A percentile compares a stretch with the other conserved stretches of the same genome.
phyloP scores from a whole-genome alignment of 2,329 filamentous ascomycete genomes.

The Fusarium odoratissimum region DNA sequence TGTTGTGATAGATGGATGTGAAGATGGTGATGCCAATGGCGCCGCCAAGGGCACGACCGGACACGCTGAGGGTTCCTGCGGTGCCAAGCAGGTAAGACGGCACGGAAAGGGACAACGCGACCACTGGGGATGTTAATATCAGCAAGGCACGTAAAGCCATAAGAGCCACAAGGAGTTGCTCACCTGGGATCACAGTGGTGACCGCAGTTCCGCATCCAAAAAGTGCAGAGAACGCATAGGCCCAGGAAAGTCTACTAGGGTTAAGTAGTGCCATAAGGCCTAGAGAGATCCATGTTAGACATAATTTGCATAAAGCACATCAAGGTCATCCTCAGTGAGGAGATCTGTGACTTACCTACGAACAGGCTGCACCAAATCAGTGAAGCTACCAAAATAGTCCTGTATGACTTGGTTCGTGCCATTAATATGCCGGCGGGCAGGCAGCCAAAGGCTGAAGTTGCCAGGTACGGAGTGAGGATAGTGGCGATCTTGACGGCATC shows the following conservation, averaged over 20 bases:
- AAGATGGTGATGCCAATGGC: neutral
- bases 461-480: neutral
- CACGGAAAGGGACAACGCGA: neutral
- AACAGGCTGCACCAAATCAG: neutral
- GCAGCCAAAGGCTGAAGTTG: neutral
- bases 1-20: neutral
- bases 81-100: neutral
- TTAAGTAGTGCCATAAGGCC: neutral
- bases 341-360: neutral
- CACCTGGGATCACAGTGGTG: neutral
- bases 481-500: neutral
- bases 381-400: neutral
- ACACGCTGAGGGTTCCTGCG: neutral
- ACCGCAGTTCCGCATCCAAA: neutral
- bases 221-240: neutral
- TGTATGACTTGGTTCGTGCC: neutral
- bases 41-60: neutral
- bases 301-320: neutral
- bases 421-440: neutral
- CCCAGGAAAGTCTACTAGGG: neutral
- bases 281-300: neutral
- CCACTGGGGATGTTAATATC: fast-evolving
- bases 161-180: neutral
- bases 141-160: neutral
- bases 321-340: neutral